A percentile compares a stretch with the other conserved stretches of the same genome.
phyloP scores from a whole-genome alignment of 2,329 filamentous ascomycete genomes.

The Colletotrichum ledebouriae region DNA sequence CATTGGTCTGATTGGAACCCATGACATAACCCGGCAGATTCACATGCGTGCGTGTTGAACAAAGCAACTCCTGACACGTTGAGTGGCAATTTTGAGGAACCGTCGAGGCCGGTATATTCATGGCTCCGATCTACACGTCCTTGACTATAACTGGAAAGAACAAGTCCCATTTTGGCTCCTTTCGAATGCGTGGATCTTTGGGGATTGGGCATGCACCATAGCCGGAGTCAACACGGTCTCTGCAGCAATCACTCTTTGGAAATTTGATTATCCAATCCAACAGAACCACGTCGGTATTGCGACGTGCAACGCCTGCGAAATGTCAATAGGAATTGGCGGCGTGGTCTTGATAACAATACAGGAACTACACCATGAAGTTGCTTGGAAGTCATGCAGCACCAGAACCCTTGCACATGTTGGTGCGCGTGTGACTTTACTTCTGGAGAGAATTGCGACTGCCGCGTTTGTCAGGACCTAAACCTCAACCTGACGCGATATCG shows the following conservation, averaged over 20 bases:
- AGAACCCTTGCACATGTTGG: too few species aligned
- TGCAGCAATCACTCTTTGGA: neutral
- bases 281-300: slow-evolving; percentile 7
- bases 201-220: neutral
- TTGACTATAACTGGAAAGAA: slow-evolving; percentile 12
- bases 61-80: slow-evolving; percentile 6
- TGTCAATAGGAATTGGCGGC: too few species aligned
- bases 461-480: too few species aligned
- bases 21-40: neutral
- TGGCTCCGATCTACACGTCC: slow-evolving; percentile 15
- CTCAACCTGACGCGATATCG: too few species aligned
- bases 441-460: too few species aligned
- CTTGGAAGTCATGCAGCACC: too few species aligned
- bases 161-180: neutral
- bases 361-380: too few species aligned
- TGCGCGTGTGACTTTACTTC: too few species aligned
- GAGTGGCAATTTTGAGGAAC: slow-evolving; percentile 6
- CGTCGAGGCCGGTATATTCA: neutral
- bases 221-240: neutral
- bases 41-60: neutral
- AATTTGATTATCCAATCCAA: neutral
- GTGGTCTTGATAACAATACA: too few species aligned
- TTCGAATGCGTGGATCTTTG: neutral
- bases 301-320: too few species aligned
- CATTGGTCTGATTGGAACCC: neutral